Evolutionary conservation across 1,284 basidiomycete species (phyloP).

Genomic region (Rhodotorula sp.): DNA sequence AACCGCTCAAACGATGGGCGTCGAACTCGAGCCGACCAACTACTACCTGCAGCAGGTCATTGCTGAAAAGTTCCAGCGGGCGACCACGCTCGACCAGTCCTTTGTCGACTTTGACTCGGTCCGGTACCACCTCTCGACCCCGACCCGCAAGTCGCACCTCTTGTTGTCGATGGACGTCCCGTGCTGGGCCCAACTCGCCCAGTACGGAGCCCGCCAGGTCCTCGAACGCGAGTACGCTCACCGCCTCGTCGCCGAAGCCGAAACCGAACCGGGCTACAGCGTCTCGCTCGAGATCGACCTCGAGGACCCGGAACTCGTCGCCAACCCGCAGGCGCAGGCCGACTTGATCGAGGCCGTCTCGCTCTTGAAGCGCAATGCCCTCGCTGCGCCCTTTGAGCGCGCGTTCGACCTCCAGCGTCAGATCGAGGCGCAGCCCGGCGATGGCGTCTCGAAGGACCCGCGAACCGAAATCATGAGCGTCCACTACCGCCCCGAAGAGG

Average conservation of each 20-base stretch:
- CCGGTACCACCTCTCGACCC: conserved; percentile 86
- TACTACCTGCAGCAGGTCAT: conserved; percentile 89
- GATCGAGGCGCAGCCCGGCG: conserved; percentile 65
- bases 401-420: conserved; percentile 85
- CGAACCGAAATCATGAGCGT: conserved; percentile 85
- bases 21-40: conserved; percentile 53
- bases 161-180: conserved; percentile 93
- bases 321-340: conserved; percentile 66
- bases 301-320: conserved; percentile 72
- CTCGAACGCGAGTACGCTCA: conserved; percentile 80
- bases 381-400: conserved; percentile 90
- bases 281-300: conserved; percentile 84
- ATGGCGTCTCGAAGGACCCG: conserved; percentile 52
- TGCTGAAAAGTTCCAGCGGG: conserved; percentile 71
- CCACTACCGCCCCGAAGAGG: conserved; percentile 88
- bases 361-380: conserved; percentile 86
- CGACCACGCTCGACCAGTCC: conserved; percentile 83
- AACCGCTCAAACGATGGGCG: conserved; percentile 1
- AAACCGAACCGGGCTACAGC: conserved; percentile 79
- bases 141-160: conserved; percentile 67
- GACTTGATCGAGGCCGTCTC: conserved; percentile 78
- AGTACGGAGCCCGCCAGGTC: conserved; percentile 79
- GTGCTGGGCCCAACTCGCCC: conserved; percentile 89
- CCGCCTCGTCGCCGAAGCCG: conserved; percentile 53
- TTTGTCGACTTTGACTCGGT: conserved; percentile 99